These are phyloP conservation scores for Stachybotrys elegans DNA, from an alignment of 2,329 filamentous ascomycete genomes.

Conservation along the genomic window DNA sequence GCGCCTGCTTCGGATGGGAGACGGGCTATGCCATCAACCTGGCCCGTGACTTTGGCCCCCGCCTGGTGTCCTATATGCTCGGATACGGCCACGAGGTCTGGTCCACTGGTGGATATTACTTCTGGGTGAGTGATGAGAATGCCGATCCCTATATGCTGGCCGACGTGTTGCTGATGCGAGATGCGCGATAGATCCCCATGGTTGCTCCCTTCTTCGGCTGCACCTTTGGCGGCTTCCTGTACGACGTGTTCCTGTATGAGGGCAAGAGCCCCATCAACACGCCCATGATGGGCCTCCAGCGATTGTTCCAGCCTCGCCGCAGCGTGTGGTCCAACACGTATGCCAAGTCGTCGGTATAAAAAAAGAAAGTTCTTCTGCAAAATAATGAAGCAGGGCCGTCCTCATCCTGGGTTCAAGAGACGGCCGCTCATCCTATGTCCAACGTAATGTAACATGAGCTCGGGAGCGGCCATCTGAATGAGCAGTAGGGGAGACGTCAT, in stretches of 20 bases:
- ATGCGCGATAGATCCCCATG: constrained; percentile 56
- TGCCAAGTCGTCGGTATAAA: too few species aligned
- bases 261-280: constrained; percentile 67
- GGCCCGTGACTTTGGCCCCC: constrained; percentile 66
- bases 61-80: constrained; percentile 60
- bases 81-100: constrained; percentile 66
- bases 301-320: constrained; percentile 33
- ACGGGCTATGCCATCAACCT: constrained; percentile 73
- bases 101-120: constrained; percentile 64
- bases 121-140: constrained; percentile 62
- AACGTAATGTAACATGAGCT: too few species aligned
- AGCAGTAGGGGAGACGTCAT: too few species aligned
- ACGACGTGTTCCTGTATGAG: constrained; percentile 64
- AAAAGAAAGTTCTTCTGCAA: too few species aligned
- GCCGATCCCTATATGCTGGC: too few species aligned
- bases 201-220: constrained; percentile 64
- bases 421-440: too few species aligned
- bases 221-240: constrained; percentile 59
- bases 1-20: constrained; percentile 70
- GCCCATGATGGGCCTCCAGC: constrained; percentile 58
- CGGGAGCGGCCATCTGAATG: too few species aligned
- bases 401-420: constrained; percentile 16
- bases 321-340: constrained; percentile 32
- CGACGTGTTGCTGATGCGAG: constrained; percentile 1
- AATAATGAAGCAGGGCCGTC: constrained; percentile 10